Evolutionary conservation across 2,329 filamentous ascomycete genomes (phyloP).

Genomic region (Cordyceps cateniannulata): DNA sequence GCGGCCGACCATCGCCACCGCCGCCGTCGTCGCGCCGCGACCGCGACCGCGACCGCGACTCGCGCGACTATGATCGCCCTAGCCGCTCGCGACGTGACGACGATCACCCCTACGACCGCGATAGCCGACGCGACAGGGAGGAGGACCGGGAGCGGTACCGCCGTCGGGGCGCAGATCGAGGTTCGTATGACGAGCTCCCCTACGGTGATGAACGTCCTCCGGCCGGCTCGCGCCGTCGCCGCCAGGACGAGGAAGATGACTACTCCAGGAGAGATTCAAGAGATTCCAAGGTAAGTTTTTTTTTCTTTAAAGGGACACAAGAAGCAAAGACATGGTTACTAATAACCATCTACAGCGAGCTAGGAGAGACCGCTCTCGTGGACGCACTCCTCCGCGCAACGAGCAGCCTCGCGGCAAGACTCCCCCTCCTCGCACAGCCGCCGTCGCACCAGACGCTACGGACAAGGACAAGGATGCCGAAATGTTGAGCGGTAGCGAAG

Average conservation of each 20-base stretch:
- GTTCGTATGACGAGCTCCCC: constrained; percentile 79
- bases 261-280: constrained; percentile 58
- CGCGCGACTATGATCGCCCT: constrained; percentile 43
- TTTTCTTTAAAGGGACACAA: no score
- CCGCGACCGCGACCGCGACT: constrained; percentile 31
- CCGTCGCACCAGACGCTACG: constrained; percentile 17
- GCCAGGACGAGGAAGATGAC: constrained; percentile 71
- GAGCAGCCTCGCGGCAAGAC: constrained; percentile 51
- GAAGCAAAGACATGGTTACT: constrained; percentile 17
- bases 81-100: constrained; percentile 54
- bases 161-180: constrained; percentile 68
- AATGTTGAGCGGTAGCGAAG: constrained; percentile 73
- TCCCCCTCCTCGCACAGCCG: constrained; percentile 30
- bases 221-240: constrained; percentile 62
- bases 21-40: constrained; percentile 36
- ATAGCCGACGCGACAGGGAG: constrained; percentile 65
- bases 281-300: constrained; percentile 54
- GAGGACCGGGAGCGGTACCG: constrained; percentile 88
- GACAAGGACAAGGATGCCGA: constrained; percentile 36
- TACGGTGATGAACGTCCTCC: constrained; percentile 73
- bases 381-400: constrained; percentile 56
- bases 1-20: constrained; percentile 33
- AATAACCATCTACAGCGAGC: constrained; percentile 40
- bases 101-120: constrained; percentile 55
- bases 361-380: constrained; percentile 52